phyloP scores from a whole-genome alignment of 129 eudicot species.

The Gnaphalium uliginosum region DNA sequence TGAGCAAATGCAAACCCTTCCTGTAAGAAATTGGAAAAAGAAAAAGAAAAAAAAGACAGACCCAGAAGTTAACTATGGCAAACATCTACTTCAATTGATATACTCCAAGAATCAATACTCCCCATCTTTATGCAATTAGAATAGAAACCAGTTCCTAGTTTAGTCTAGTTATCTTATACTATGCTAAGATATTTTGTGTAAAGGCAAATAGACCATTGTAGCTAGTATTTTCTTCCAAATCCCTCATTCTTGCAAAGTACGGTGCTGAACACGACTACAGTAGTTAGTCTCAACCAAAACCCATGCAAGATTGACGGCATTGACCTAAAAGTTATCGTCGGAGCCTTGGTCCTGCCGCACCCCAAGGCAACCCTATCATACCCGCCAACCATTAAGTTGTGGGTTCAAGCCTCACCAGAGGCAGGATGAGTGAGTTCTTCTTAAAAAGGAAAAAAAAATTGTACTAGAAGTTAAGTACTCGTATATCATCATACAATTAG shows the following conservation, averaged over 20 bases:
- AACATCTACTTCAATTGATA: not conserved
- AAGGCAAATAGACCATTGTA: not conserved
- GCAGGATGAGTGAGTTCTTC: too few species aligned
- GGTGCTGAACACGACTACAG: not conserved
- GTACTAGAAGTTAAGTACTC: not conserved
- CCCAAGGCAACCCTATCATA: not conserved
- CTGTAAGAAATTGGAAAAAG: conserved; percentile 43
- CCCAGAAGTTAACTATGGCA: not conserved
- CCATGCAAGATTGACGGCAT: too few species aligned
- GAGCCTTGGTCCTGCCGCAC: not conserved
- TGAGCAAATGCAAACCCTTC: conserved; percentile 99
- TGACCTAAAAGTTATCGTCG: not conserved
- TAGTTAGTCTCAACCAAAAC: too few species aligned
- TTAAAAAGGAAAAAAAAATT: too few species aligned
- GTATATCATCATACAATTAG: not conserved
- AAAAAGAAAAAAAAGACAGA: not conserved
- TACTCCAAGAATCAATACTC: not conserved
- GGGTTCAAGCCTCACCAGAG: not conserved
- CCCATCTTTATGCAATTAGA: not conserved
- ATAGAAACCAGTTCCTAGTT: not conserved
- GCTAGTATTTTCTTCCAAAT: not conserved
- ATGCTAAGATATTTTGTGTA: not conserved
- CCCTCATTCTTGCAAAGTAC: not conserved
- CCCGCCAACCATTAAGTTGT: not conserved
- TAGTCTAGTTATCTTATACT: not conserved